phyloP scores from a whole-genome alignment of 768 basidiomycete genomes.

The Termitomyces sp. region DNA sequence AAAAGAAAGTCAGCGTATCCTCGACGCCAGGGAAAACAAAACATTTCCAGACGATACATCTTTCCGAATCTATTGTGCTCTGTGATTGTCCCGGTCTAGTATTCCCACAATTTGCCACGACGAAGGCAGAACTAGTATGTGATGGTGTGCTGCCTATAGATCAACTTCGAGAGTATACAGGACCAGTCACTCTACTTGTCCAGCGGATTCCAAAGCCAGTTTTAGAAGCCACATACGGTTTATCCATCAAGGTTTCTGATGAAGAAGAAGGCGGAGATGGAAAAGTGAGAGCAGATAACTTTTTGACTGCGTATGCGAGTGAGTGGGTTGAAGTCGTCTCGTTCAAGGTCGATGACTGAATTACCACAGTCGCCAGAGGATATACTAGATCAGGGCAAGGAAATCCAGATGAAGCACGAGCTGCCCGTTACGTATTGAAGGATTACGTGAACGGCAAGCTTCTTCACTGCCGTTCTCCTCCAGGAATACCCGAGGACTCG shows the following conservation, averaged over 20 bases:
- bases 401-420: constrained; percentile 93
- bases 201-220: constrained; percentile 76
- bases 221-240: constrained; percentile 86
- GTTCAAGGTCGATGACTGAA: constrained; percentile 10
- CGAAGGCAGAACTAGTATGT: constrained; percentile 92
- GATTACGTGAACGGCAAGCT: constrained; percentile 96
- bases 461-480: constrained; percentile 88
- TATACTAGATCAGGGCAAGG: constrained; percentile 92
- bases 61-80: constrained; percentile 81
- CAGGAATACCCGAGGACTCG: constrained; percentile 49
- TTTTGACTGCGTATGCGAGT: constrained; percentile 92
- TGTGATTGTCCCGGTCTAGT: constrained; percentile 99
- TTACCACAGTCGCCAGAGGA: constrained; percentile 77
- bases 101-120: constrained; percentile 97
- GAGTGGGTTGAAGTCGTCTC: constrained; percentile 27
- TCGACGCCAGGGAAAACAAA: constrained; percentile 98
- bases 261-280: constrained; percentile 86
- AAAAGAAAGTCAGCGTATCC: constrained; percentile 97
- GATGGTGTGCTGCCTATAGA: constrained; percentile 98
- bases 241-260: constrained; percentile 58
- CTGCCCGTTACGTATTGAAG: constrained; percentile 89
- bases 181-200: constrained; percentile 72
- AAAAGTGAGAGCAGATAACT: constrained; percentile 65
- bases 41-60: constrained; percentile 96
- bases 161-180: constrained; percentile 91